phyloP scores from a whole-genome alignment of 2,329 filamentous ascomycete genomes.

The Colletotrichum magnum region DNA sequence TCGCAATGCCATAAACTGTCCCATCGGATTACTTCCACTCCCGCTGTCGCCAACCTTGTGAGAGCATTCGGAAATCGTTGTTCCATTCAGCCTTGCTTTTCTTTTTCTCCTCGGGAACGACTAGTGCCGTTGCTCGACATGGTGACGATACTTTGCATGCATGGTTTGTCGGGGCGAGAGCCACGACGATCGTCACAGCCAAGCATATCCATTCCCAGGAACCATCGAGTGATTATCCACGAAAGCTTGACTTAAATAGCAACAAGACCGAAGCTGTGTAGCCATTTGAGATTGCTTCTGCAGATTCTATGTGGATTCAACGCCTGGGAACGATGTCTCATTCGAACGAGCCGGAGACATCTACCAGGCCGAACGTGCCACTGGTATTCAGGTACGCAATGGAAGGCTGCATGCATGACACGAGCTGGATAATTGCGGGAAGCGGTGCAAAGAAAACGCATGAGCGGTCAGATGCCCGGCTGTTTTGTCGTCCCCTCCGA shows the following conservation, averaged over 20 bases:
- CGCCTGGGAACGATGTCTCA: background rate
- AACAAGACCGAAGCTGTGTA: background rate
- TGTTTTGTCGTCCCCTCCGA: background rate
- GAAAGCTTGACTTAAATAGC: slow-evolving; percentile 2
- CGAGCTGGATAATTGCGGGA: background rate
- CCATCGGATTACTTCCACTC: slow-evolving; percentile 6
- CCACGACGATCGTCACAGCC: background rate
- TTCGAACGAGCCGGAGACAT: background rate
- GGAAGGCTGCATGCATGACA: slow-evolving; percentile 14
- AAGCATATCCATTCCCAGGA: background rate
- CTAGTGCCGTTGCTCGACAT: slow-evolving; percentile 27
- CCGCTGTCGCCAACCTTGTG: slow-evolving; percentile 36
- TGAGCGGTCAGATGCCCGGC: slow-evolving; percentile 3
- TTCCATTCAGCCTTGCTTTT: background rate
- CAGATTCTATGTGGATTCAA: background rate
- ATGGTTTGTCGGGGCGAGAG: background rate
- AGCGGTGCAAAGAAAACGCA: background rate
- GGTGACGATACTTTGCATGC: background rate
- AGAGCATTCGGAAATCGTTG: slow-evolving; percentile 1
- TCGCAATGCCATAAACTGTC: slow-evolving; percentile 11
- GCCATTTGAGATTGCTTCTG: background rate
- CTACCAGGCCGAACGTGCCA: background rate
- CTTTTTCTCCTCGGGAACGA: slow-evolving; percentile 2
- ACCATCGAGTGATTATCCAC: background rate
- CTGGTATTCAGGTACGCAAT: slow-evolving; percentile 11